Evolutionary conservation across 768 basidiomycete species (phyloP).

Genomic region (Trametes elegans): DNA sequence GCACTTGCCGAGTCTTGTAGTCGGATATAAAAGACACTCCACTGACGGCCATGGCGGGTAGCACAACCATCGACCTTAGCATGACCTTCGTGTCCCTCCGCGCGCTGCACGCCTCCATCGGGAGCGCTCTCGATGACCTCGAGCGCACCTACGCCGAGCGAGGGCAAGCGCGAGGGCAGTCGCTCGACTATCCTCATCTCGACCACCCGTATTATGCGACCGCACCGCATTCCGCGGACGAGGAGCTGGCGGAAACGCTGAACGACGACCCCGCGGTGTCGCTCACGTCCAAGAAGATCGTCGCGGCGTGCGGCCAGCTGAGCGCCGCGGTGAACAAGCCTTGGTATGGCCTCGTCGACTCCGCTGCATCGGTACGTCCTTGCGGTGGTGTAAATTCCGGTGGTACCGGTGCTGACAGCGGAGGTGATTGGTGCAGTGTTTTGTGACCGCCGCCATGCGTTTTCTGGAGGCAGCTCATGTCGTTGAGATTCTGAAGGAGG

Average conservation of each 20-base stretch:
- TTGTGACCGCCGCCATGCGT: too few relatives aligned
- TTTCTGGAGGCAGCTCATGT: too few relatives aligned
- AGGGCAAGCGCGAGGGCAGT: slow-evolving; percentile 32
- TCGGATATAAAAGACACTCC: too few relatives aligned
- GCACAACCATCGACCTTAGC: background rate
- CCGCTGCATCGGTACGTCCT: slow-evolving; percentile 51
- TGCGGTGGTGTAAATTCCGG: too few relatives aligned
- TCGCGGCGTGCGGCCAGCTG: slow-evolving; percentile 26
- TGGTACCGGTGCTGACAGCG: too few relatives aligned
- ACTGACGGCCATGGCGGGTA: too few relatives aligned
- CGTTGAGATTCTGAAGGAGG: too few relatives aligned
- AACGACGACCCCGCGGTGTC: slow-evolving; percentile 18
- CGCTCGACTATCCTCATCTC: slow-evolving; percentile 13
- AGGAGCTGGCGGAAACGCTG: slow-evolving; percentile 16
- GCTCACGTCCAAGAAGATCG: slow-evolving; percentile 21
- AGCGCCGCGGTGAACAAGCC: slow-evolving; percentile 22
- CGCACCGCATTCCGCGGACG: background rate
- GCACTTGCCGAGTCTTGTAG: too few relatives aligned
- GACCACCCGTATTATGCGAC: slow-evolving; percentile 7
- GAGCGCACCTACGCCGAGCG: too few relatives aligned
- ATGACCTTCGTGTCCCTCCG: slow-evolving; percentile 9
- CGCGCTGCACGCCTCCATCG: slow-evolving; percentile 12
- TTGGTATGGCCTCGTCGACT: slow-evolving; percentile 63
- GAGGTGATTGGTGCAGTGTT: too few relatives aligned
- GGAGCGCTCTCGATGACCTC: slow-evolving; percentile 49